phyloP scores from a whole-genome alignment of 371 early-diverging fungal species.

The Basidiobolus meristosporus region DNA sequence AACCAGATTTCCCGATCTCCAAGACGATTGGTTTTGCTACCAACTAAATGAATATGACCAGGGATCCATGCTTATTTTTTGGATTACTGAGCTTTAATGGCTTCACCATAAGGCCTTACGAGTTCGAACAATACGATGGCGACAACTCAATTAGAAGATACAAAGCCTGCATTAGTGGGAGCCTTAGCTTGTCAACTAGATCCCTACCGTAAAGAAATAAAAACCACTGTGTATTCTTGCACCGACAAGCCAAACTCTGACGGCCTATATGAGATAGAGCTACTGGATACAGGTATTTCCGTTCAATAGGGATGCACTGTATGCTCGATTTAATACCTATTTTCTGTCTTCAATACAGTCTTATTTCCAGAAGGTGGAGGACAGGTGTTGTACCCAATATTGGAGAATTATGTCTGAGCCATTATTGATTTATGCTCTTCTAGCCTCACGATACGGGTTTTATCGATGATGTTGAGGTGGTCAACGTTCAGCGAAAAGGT shows the following conservation, averaged over 20 bases:
- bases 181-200: not conserved
- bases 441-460: conserved; percentile 1
- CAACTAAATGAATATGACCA: too few species aligned
- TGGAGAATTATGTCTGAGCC: not conserved
- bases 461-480: not conserved
- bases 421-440: not conserved
- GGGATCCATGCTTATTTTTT: too few species aligned
- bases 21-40: too few species aligned
- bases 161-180: too few species aligned
- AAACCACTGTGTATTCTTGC: not conserved
- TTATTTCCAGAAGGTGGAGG: conserved; percentile 3
- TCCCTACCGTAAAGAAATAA: not conserved
- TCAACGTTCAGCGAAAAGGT: not conserved
- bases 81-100: too few species aligned
- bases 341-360: not conserved
- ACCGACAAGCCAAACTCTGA: not conserved
- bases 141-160: too few species aligned
- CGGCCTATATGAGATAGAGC: not conserved
- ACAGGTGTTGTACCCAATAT: not conserved
- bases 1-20: too few species aligned
- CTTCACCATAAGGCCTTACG: too few species aligned
- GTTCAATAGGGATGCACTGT: too few species aligned
- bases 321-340: not conserved
- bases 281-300: not conserved
- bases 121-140: too few species aligned